Evolutionary conservation across 2,329 filamentous ascomycete genomes (phyloP).

Genomic region (Claviceps sp.): DNA sequence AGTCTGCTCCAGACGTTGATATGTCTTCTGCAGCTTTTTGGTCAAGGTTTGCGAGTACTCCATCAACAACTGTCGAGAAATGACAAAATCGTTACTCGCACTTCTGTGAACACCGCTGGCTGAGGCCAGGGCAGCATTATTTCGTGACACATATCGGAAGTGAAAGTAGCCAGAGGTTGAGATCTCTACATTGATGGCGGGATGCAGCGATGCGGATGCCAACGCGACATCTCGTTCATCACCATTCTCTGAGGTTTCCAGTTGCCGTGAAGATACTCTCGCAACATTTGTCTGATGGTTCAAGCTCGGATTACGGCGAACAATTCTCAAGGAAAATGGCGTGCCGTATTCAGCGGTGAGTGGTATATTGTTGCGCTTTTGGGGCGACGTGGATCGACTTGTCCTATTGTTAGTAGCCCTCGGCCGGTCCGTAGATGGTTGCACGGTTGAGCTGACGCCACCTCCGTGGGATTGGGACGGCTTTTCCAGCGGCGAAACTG

Average conservation of each 20-base stretch:
- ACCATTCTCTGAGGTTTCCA: constrained; percentile 20
- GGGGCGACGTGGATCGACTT: constrained; percentile 25
- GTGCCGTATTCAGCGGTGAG: constrained; percentile 20
- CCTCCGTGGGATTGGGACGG: not conserved
- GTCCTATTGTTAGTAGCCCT: not conserved
- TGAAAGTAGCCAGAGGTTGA: constrained; percentile 45
- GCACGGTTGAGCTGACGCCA: not conserved
- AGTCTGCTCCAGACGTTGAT: constrained; percentile 23
- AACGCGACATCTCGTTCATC: constrained; percentile 11
- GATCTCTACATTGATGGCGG: constrained; percentile 37
- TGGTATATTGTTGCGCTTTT: constrained; percentile 15
- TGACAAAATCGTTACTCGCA: constrained; percentile 11
- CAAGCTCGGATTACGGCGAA: constrained; percentile 58
- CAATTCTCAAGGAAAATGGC: constrained; percentile 47
- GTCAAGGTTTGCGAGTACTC: constrained; percentile 37
- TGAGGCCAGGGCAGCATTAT: not conserved
- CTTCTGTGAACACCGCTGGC: constrained; percentile 2
- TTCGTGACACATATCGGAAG: constrained; percentile 26
- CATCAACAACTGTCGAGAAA: constrained; percentile 44
- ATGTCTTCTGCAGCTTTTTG: constrained; percentile 31
- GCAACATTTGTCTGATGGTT: constrained; percentile 66
- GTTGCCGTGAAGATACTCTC: constrained; percentile 43
- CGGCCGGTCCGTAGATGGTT: not conserved
- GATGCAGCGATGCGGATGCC: constrained; percentile 14
- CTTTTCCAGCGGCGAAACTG: not conserved